phyloP scores from a whole-genome alignment of 176 grass and related monocot genomes.

The Avena eriantha region DNA sequence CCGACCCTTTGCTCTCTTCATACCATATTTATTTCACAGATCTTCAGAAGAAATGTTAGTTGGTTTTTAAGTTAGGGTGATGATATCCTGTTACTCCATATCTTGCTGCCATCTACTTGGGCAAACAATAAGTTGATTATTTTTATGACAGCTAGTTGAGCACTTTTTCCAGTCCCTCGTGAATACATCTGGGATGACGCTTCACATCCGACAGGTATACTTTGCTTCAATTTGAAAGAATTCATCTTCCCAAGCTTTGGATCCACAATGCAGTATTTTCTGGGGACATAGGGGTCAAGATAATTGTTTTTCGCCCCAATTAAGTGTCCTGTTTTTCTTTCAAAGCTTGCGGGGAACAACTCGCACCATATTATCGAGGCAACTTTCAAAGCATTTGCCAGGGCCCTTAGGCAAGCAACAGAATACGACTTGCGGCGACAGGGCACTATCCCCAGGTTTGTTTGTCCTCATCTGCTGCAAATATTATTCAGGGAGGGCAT shows the following conservation, averaged over 20 bases:
- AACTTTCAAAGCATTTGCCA: slow-evolving; percentile 94
- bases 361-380: slow-evolving; percentile 91
- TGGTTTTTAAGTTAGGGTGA: background rate
- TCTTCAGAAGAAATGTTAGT: background rate
- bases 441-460: slow-evolving; percentile 84
- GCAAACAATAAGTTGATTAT: slow-evolving; percentile 31
- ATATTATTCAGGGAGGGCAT: slow-evolving; percentile 17
- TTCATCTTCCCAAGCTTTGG: background rate
- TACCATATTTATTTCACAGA: background rate
- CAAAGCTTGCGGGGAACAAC: slow-evolving; percentile 88
- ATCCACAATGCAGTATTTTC: background rate
- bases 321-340: slow-evolving; percentile 15
- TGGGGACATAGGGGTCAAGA: background rate
- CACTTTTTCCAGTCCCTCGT: slow-evolving; percentile 93
- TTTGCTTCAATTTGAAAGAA: background rate
- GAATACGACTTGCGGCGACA: slow-evolving; percentile 72
- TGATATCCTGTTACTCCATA: slow-evolving; percentile 22
- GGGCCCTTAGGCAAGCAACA: slow-evolving; percentile 89
- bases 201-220: slow-evolving; percentile 91
- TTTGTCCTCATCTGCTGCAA: slow-evolving; percentile 34
- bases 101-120: background rate
- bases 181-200: slow-evolving; percentile 94
- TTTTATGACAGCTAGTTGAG: slow-evolving; percentile 77
- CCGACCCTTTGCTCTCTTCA: background rate
- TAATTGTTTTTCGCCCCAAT: background rate